Conservation (phyloP, 495 filamentous ascomycete species). For the Tuber borchii region DNA sequence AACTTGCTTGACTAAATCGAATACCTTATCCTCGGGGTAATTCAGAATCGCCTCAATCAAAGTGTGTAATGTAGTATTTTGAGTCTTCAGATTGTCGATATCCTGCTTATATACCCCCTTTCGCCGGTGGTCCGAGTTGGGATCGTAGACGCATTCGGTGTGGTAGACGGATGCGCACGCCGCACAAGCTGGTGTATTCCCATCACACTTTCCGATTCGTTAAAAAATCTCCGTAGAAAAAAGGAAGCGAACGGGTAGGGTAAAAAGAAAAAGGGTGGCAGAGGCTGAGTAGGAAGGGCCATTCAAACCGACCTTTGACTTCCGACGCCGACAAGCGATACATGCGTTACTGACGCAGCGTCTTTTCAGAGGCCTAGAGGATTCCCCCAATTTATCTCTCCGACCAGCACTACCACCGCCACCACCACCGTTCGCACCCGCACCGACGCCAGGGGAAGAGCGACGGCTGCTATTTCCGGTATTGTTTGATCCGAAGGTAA, state of each 20-base stretch:
- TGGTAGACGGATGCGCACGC: slow-evolving; percentile 94
- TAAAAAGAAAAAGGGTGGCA: not conserved
- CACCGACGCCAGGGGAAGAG: not conserved
- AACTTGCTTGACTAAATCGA: slow-evolving; percentile 74
- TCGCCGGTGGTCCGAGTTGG: slow-evolving; percentile 86
- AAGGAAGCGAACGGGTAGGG: not conserved
- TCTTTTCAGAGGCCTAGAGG: slow-evolving; percentile 53
- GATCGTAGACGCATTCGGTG: slow-evolving; percentile 89
- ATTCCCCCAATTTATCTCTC: slow-evolving; percentile 17
- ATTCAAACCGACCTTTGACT: slow-evolving; percentile 61
- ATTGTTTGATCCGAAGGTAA: not conserved
- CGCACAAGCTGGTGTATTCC: slow-evolving; percentile 82
- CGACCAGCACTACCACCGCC: slow-evolving; percentile 1
- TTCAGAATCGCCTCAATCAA: slow-evolving; percentile 90
- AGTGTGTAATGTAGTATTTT: slow-evolving; percentile 81
- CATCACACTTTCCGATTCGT: slow-evolving; percentile 63
- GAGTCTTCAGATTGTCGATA: slow-evolving; percentile 78
- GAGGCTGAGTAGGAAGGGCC: not conserved
- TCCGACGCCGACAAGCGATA: slow-evolving; percentile 81
- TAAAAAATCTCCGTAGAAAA: slow-evolving; percentile 15
- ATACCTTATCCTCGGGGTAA: slow-evolving; percentile 73
- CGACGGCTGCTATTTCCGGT: not conserved
- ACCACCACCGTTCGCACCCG: not conserved
- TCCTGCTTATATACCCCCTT: slow-evolving; percentile 97
- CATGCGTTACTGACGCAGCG: slow-evolving; percentile 91